phyloP scores from a whole-genome alignment of 1,284 basidiomycete genomes.

The Papiliotrema fonsecae region DNA sequence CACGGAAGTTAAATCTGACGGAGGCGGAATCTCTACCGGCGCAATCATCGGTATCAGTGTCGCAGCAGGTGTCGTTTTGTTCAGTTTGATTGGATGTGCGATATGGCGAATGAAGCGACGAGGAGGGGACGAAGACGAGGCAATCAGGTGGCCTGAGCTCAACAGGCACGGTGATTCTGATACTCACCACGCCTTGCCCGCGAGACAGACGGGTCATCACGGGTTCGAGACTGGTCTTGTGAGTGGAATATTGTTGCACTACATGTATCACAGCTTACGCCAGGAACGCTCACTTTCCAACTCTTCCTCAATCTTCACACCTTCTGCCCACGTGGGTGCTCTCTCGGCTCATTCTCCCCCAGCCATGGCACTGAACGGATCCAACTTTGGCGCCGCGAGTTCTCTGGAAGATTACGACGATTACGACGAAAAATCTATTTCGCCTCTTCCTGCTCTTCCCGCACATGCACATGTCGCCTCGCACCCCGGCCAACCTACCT shows the following conservation, averaged over 20 bases:
- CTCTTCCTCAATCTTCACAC: slow-evolving; percentile 27
- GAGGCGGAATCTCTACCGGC: slow-evolving; percentile 29
- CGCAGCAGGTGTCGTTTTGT: slow-evolving; percentile 34
- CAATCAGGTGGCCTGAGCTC: slow-evolving; percentile 48
- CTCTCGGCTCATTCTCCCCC: slow-evolving; percentile 9
- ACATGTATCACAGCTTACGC: background rate
- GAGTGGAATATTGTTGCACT: slow-evolving; percentile 19
- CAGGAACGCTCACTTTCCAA: slow-evolving; percentile 35
- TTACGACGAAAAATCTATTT: slow-evolving; percentile 19
- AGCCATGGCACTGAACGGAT: slow-evolving; percentile 35
- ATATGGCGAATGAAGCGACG: slow-evolving; percentile 40
- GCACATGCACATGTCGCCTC: background rate
- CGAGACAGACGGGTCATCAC: slow-evolving; percentile 39
- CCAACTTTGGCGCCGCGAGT: slow-evolving; percentile 23
- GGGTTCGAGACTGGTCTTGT: slow-evolving; percentile 40
- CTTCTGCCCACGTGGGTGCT: slow-evolving; percentile 9
- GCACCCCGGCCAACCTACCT: too few relatives aligned
- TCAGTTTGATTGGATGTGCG: slow-evolving; percentile 31
- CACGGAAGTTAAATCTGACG: slow-evolving; percentile 4
- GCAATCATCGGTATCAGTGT: slow-evolving; percentile 46
- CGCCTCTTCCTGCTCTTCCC: background rate
- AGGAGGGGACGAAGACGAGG: slow-evolving; percentile 40
- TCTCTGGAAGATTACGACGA: slow-evolving; percentile 29
- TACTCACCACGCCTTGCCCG: slow-evolving; percentile 44
- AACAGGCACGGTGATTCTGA: slow-evolving; percentile 46